Conservation (phyloP, 129 eudicot genomes). For the Tagetes patula region DNA sequence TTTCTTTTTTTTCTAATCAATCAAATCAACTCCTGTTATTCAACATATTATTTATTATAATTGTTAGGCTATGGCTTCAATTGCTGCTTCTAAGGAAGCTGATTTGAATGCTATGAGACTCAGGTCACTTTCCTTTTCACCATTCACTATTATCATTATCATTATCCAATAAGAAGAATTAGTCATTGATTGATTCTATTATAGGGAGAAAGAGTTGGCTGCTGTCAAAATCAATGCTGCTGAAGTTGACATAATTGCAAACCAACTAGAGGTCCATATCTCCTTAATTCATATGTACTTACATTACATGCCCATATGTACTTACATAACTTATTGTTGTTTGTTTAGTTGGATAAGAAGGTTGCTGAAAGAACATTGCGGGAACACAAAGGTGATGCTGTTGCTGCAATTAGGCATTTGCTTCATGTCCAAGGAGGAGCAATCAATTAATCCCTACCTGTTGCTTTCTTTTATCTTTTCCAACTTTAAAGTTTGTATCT, state of each 20-base stretch:
- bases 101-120: conserved; percentile 84
- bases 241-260: conserved; percentile 90
- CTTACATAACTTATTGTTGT: no score
- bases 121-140: conserved; percentile 40
- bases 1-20: neutral
- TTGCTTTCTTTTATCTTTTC: neutral
- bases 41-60: neutral
- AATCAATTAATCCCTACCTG: neutral
- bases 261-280: conserved; percentile 76
- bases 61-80: conserved; percentile 90
- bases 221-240: conserved; percentile 92
- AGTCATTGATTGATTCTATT: conserved; percentile 20
- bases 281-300: no score
- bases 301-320: no score
- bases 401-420: conserved; percentile 82
- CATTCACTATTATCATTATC: no score
- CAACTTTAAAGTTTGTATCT: neutral
- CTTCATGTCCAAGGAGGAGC: conserved; percentile 25
- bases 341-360: conserved; percentile 83
- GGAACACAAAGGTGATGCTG: conserved; percentile 99
- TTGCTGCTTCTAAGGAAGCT: conserved; percentile 94
- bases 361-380: conserved; percentile 91
- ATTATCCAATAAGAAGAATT: no score
- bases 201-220: conserved; percentile 96
- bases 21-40: no score